Evolutionary conservation across 2,329 filamentous ascomycete species (phyloP).

Genomic region (Diaporthe amygdali): DNA sequence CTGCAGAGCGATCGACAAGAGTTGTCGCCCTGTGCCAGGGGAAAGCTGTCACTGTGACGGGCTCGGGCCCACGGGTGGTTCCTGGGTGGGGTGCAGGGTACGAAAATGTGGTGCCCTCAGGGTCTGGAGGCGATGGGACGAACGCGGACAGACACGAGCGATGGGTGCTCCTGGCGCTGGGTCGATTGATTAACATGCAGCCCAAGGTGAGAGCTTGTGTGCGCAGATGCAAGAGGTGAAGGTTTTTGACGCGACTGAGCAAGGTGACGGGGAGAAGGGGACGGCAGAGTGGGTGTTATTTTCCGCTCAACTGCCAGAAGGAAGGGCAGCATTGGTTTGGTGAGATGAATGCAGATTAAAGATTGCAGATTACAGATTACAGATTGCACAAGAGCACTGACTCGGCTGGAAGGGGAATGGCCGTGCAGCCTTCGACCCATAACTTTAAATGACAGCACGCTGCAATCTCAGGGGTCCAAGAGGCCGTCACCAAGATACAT

Average conservation of each 20-base stretch:
- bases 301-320: neutral
- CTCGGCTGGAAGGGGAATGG: constrained; percentile 6
- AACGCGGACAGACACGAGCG: neutral
- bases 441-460: constrained; percentile 19
- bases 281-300: neutral
- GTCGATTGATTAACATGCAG: neutral
- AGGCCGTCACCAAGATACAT: neutral
- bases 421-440: constrained; percentile 7
- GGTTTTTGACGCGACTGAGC: neutral
- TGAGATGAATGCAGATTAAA: neutral
- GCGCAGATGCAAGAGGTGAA: neutral
- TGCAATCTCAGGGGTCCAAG: constrained; percentile 14
- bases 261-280: neutral
- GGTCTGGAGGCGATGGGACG: neutral
- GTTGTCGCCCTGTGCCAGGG: neutral
- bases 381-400: constrained; percentile 14
- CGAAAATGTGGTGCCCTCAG: constrained; percentile 11
- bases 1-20: constrained; percentile 9
- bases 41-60: constrained; percentile 9
- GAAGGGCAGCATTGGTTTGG: neutral
- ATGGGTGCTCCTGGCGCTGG: neutral
- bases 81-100: neutral
- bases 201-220: neutral
- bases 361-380: constrained; percentile 1
- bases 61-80: constrained; percentile 7